These are phyloP conservation scores for Drechslerella dactyloides DNA, from an alignment of 2,329 filamentous ascomycete genomes.

Conservation along the genomic window DNA sequence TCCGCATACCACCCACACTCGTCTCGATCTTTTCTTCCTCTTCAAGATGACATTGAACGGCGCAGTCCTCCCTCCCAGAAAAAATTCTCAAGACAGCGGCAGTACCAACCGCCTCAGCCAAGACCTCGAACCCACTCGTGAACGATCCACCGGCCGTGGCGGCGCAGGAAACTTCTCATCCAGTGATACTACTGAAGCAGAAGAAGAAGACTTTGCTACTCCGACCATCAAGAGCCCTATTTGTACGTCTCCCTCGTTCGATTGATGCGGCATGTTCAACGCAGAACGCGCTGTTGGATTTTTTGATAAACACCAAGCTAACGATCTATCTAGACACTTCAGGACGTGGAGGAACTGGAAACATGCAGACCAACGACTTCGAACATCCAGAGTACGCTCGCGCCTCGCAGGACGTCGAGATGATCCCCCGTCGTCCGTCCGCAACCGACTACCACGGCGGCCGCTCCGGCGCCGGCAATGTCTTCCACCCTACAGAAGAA, in stretches of 20 bases:
- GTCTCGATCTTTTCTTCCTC: constrained; percentile 8
- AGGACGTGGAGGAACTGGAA: constrained; percentile 63
- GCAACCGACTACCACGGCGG: constrained; percentile 71
- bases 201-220: constrained; percentile 72
- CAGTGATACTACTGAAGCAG: constrained; percentile 56
- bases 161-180: constrained; percentile 62
- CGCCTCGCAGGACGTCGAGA: constrained; percentile 80
- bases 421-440: constrained; percentile 65
- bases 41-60: constrained; percentile 49
- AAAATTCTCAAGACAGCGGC: constrained; percentile 28
- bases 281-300: constrained; percentile 15
- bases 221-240: constrained; percentile 81
- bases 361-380: constrained; percentile 81
- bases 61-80: constrained; percentile 33
- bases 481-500: constrained; percentile 64
- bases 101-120: constrained; percentile 19
- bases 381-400: constrained; percentile 71
- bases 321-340: constrained; percentile 36
- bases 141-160: constrained; percentile 53
- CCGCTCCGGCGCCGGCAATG: constrained; percentile 77
- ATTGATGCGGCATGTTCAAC: neutral
- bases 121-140: constrained; percentile 32
- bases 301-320: constrained; percentile 23
- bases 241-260: constrained; percentile 60
- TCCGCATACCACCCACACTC: constrained; percentile 21